These are phyloP conservation scores for Cyclotella baltica DNA, from an alignment of 108 stramenopile genomes.

Conservation along the genomic window DNA sequence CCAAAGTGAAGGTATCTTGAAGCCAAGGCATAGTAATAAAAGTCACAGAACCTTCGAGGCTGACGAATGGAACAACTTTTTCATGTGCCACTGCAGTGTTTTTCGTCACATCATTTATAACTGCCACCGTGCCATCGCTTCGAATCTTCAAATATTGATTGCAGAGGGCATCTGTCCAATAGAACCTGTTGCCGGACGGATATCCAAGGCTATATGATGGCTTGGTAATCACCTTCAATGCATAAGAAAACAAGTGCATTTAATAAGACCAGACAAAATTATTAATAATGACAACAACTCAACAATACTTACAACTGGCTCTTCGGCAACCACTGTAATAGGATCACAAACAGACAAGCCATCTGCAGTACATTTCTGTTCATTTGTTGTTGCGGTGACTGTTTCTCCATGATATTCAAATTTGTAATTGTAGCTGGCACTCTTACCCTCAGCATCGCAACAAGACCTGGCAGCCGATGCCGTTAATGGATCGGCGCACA, in stretches of 20 bases:
- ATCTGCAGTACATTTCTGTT: slow-evolving; percentile 35
- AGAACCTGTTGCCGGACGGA: slow-evolving; percentile 38
- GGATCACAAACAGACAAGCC: slow-evolving; percentile 43
- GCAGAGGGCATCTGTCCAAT: slow-evolving; percentile 48
- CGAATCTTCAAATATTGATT: slow-evolving; percentile 35
- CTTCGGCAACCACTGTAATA: slow-evolving; percentile 16
- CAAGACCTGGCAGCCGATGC: slow-evolving; percentile 45
- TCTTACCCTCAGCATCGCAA: slow-evolving; percentile 22
- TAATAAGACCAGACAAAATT: no score
- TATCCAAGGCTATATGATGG: slow-evolving; percentile 23
- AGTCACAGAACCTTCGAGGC: slow-evolving; percentile 23
- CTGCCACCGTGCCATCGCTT: slow-evolving; percentile 47
- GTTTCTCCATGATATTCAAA: slow-evolving; percentile 53
- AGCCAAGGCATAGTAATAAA: slow-evolving; percentile 44
- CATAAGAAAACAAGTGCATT: neutral
- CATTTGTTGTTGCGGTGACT: slow-evolving; percentile 21
- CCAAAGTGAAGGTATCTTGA: slow-evolving; percentile 28
- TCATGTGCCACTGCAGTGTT: slow-evolving; percentile 13
- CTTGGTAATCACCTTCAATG: slow-evolving; percentile 13
- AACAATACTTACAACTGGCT: slow-evolving; percentile 23
- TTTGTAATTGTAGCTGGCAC: slow-evolving; percentile 34
- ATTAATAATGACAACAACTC: no score
- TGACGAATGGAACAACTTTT: slow-evolving; percentile 41
- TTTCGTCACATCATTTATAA: slow-evolving; percentile 23
- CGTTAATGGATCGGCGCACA: slow-evolving; percentile 50